A percentile compares a stretch with the other conserved stretches of the same genome.
phyloP scores from a whole-genome alignment of 108 stramenopile species.

The Craspedostauros australis region DNA sequence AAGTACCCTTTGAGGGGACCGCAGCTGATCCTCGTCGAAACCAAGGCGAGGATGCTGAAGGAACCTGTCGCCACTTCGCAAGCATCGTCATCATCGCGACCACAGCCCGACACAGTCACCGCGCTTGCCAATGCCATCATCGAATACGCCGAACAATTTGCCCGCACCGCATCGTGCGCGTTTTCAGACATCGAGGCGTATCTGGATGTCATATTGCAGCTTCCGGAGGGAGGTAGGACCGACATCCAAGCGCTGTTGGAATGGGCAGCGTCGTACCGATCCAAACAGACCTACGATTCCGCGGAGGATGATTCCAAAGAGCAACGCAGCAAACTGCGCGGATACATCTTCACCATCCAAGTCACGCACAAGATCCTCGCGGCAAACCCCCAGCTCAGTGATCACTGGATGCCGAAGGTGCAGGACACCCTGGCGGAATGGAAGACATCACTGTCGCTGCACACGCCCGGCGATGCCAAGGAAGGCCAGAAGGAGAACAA shows the following conservation, averaged over 20 bases:
- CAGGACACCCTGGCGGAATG: slow-evolving; percentile 32
- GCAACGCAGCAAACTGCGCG: slow-evolving; percentile 37
- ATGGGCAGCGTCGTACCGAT: background rate
- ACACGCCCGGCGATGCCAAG: slow-evolving; percentile 8
- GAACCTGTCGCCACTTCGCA: slow-evolving; percentile 9
- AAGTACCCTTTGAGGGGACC: slow-evolving; percentile 42
- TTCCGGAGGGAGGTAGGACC: background rate
- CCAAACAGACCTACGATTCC: background rate
- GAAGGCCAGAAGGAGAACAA: slow-evolving; percentile 56
- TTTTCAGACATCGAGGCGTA: slow-evolving; percentile 63
- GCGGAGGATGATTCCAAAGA: slow-evolving; percentile 13
- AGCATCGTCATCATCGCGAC: no score
- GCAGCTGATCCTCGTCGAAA: slow-evolving; percentile 47
- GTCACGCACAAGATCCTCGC: slow-evolving; percentile 39
- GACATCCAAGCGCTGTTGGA: slow-evolving; percentile 15
- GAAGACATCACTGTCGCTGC: slow-evolving; percentile 22
- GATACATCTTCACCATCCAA: slow-evolving; percentile 58
- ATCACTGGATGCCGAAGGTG: slow-evolving; percentile 30
- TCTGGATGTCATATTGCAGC: slow-evolving; percentile 9
- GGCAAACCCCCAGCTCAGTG: slow-evolving; percentile 7
- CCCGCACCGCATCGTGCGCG: slow-evolving; percentile 46
- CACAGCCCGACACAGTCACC: background rate
- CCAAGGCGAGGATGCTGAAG: slow-evolving; percentile 24
- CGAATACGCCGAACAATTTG: slow-evolving; percentile 47
- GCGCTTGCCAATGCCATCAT: slow-evolving; percentile 25